Percentiles rank a stretch among this genome's conserved stretches.
These are phyloP conservation scores for Phoma sp. DNA, from an alignment of 2,329 filamentous ascomycete genomes.

Conservation along the genomic window DNA sequence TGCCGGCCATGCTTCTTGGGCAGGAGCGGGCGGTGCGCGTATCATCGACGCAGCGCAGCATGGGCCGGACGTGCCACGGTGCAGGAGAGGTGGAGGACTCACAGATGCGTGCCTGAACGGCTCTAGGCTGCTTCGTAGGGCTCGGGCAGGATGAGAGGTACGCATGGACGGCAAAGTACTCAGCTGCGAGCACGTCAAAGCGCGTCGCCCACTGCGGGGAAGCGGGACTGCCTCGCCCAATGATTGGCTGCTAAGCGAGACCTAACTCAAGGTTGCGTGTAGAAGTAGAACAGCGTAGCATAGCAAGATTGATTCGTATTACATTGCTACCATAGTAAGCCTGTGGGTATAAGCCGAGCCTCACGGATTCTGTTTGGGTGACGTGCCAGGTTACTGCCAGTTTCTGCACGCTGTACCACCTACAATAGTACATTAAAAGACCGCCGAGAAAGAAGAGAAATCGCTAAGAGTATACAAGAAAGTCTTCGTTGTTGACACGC, in stretches of 20 bases:
- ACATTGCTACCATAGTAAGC: background rate
- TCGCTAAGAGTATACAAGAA: background rate
- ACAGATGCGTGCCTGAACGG: constrained; percentile 12
- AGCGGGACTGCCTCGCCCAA: background rate
- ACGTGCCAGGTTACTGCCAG: background rate
- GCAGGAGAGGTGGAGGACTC: constrained; percentile 11
- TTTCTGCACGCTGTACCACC: no score
- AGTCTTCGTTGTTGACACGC: background rate
- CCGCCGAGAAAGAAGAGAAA: background rate
- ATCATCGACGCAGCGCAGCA: background rate
- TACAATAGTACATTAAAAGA: background rate
- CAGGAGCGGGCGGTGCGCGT: background rate
- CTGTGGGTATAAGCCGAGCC: background rate
- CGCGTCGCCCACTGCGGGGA: background rate
- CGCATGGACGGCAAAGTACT: constrained; percentile 17
- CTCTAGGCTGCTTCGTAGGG: constrained; percentile 10
- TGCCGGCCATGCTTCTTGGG: background rate
- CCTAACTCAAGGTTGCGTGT: no score
- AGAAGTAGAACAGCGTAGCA: no score
- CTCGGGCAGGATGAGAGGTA: constrained; percentile 20
- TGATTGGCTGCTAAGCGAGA: constrained; percentile 13
- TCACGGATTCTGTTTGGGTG: no score
- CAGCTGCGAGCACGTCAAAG: constrained; percentile 10
- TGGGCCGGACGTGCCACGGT: background rate
- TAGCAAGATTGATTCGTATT: no score